Conservation (phyloP, 2,329 filamentous ascomycete genomes). For the Diplodia mutila region DNA sequence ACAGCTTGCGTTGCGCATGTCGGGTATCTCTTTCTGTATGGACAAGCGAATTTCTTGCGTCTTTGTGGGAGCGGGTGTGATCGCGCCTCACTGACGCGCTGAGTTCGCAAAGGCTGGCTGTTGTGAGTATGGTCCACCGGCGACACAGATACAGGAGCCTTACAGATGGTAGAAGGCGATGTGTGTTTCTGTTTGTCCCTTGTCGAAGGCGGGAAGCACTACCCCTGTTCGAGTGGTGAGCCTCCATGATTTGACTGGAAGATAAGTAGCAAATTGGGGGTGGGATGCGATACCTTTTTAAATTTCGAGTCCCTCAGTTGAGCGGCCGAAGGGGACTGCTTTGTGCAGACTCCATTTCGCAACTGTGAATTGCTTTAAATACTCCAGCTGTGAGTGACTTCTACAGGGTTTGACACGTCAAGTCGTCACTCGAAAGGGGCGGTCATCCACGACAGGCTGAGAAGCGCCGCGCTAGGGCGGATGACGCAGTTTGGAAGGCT, state of each 20-base stretch:
- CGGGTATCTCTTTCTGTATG: not conserved
- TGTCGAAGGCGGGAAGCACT: not conserved
- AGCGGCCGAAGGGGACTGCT: no score
- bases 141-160: not conserved
- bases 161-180: not conserved
- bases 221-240: not conserved
- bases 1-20: not conserved
- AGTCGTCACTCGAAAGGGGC: no score
- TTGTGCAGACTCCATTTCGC: no score
- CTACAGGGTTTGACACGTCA: no score
- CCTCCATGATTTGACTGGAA: not conserved
- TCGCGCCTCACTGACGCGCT: rapidly evolving
- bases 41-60: not conserved
- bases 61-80: not conserved
- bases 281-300: not conserved
- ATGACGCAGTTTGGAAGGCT: no score
- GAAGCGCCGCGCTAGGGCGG: no score
- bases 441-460: no score
- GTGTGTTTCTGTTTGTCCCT: not conserved
- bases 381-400: no score
- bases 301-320: no score
- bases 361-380: no score
- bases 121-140: rapidly evolving
- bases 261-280: not conserved
- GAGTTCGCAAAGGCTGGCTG: not conserved